These are phyloP conservation scores for Aechmea fasciata DNA, from an alignment of 176 grass and related monocot genomes.

Conservation along the genomic window DNA sequence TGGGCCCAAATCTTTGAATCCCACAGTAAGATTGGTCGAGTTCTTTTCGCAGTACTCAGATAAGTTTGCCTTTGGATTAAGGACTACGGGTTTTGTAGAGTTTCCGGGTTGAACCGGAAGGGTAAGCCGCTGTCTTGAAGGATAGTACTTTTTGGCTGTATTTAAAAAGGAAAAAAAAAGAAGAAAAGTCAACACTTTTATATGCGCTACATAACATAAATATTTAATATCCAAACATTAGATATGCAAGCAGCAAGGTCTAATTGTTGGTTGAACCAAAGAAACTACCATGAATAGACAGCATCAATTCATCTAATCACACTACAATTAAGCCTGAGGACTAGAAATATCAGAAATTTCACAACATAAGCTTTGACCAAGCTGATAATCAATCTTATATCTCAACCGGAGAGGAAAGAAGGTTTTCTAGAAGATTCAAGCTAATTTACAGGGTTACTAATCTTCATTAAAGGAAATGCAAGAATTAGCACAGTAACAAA, in stretches of 20 bases:
- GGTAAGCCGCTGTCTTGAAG: conserved; percentile 73
- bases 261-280: not conserved
- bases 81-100: conserved; percentile 53
- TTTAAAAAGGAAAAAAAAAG: not conserved
- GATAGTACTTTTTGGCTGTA: conserved; percentile 90
- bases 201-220: not conserved
- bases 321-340: too few relatives aligned
- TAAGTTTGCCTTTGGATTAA: conserved; percentile 51
- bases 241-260: not conserved
- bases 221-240: not conserved
- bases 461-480: too few relatives aligned
- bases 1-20: conserved; percentile 82
- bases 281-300: not conserved
- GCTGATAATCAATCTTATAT: too few relatives aligned
- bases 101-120: conserved; percentile 49
- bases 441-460: too few relatives aligned
- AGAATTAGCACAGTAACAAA: too few relatives aligned
- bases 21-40: conserved; percentile 50
- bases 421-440: too few relatives aligned
- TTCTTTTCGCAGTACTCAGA: conserved; percentile 71
- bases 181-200: not conserved
- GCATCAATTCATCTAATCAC: not conserved
- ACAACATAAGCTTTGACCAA: too few relatives aligned
- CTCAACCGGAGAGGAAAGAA: too few relatives aligned
- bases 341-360: too few relatives aligned